These are phyloP conservation scores for Zygoascus biomembranicola DNA, from an alignment of 805 yeast genomes.

Conservation along the genomic window DNA sequence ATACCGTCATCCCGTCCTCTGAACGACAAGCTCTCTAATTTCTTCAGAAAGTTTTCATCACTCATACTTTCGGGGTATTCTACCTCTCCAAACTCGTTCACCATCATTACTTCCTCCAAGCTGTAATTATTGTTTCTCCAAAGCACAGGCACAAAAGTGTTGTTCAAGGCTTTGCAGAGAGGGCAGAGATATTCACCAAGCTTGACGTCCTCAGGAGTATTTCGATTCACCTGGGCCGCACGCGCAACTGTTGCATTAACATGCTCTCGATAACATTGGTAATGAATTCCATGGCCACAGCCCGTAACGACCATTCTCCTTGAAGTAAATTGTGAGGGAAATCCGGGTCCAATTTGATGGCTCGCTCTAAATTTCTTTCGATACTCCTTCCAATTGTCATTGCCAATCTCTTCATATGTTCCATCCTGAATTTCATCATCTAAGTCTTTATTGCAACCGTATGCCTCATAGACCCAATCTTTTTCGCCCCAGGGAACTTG, in stretches of 20 bases:
- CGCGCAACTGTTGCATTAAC: slow-evolving; percentile 50
- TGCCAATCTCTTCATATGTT: slow-evolving; percentile 12
- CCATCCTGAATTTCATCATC: slow-evolving; percentile 18
- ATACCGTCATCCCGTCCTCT: not conserved
- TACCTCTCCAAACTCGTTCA: not conserved
- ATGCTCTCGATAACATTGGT: slow-evolving; percentile 54
- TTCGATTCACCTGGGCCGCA: slow-evolving; percentile 69
- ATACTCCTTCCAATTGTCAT: slow-evolving; percentile 33
- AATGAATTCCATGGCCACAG: slow-evolving; percentile 95
- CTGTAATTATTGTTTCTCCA: slow-evolving; percentile 42
- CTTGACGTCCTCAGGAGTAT: slow-evolving; percentile 65
- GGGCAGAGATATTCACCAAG: slow-evolving; percentile 81
- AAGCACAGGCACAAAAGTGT: slow-evolving; percentile 70
- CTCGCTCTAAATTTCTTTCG: slow-evolving; percentile 32
- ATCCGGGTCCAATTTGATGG: slow-evolving; percentile 64
- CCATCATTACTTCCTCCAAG: not conserved
- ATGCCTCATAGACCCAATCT: slow-evolving; percentile 60
- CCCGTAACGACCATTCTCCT: slow-evolving; percentile 43
- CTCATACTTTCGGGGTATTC: slow-evolving; percentile 1
- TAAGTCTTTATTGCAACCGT: slow-evolving; percentile 42
- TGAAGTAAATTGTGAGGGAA: slow-evolving; percentile 29
- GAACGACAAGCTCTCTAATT: not conserved
- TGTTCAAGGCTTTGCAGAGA: slow-evolving; percentile 78
- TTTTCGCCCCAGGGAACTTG: slow-evolving; percentile 53
- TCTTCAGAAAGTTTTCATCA: not conserved